Evolutionary conservation across 2,329 filamentous ascomycete genomes (phyloP).

Genomic region (Mycogone perniciosa): DNA sequence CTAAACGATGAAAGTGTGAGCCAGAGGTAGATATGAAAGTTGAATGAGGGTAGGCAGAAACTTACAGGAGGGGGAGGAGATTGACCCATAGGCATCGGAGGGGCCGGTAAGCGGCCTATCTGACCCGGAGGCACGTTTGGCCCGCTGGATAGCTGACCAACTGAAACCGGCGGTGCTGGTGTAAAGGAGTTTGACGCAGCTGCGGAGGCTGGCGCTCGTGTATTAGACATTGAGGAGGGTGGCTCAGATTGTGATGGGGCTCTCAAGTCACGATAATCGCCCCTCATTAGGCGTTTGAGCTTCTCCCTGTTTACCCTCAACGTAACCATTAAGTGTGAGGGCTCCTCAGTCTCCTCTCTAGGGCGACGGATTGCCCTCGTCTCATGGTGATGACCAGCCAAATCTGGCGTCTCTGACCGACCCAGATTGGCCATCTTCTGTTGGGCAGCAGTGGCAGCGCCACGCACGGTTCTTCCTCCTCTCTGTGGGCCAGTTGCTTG

Average conservation of each 20-base stretch:
- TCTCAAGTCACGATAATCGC: conserved; percentile 38
- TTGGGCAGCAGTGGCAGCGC: conserved; percentile 78
- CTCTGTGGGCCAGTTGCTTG: conserved; percentile 69
- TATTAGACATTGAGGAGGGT: conserved; percentile 24
- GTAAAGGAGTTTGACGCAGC: conserved; percentile 28
- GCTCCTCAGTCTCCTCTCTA: conserved; percentile 76
- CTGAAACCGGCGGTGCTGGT: conserved; percentile 32
- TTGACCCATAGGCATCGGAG: conserved; percentile 52
- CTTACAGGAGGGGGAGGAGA: conserved; percentile 56
- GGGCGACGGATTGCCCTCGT: conserved; percentile 58
- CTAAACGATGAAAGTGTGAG: conserved; percentile 37
- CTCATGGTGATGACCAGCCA: conserved; percentile 63
- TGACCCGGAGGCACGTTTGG: conserved; percentile 43
- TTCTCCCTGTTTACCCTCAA: conserved; percentile 68
- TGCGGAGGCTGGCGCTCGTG: conserved; percentile 26
- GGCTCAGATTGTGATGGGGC: conserved; percentile 31
- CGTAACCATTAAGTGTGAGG: conserved; percentile 63
- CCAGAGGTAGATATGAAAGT: background rate
- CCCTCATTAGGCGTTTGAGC: conserved; percentile 59
- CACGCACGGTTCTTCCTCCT: conserved; percentile 80
- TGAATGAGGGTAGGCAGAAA: conserved; percentile 11
- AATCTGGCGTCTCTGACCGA: conserved; percentile 85
- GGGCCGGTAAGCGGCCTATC: conserved; percentile 62
- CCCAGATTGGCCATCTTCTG: conserved; percentile 77
- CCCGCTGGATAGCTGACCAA: conserved; percentile 30